Conservation (phyloP, 352 stramenopile species). For the Globisporangium lucens region DNA sequence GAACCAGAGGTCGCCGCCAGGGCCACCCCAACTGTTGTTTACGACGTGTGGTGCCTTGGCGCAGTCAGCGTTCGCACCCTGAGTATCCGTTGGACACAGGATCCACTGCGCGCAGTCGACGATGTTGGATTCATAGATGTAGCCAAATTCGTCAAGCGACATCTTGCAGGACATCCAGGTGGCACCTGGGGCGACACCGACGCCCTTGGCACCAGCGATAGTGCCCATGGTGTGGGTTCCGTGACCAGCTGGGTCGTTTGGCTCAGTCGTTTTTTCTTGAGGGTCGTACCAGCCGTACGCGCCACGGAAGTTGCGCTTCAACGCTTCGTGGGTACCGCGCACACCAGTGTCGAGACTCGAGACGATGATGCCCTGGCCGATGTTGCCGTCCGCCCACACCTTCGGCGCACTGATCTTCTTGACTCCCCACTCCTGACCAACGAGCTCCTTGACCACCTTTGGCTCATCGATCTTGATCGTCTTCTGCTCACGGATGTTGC, state of each 20-base stretch:
- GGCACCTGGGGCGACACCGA: conserved; percentile 10
- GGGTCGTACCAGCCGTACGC: conserved; percentile 21
- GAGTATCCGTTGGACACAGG: conserved; percentile 22
- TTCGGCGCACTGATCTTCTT: conserved; percentile 14
- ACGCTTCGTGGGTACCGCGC: conserved; percentile 14
- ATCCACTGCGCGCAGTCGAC: conserved; percentile 27
- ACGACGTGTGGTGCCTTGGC: conserved; percentile 23
- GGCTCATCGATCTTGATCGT: conserved; percentile 2
- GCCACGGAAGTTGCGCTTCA: conserved; percentile 20
- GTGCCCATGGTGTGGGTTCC: conserved; percentile 19
- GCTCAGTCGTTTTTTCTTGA: conserved; percentile 8
- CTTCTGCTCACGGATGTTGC: conserved; percentile 15
- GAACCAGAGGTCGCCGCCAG: conserved; percentile 15
- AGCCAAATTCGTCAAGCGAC: background rate
- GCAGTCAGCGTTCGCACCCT: conserved; percentile 20
- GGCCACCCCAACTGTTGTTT: conserved; percentile 26
- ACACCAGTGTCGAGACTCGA: conserved; percentile 22
- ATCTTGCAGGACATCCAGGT: conserved; percentile 24
- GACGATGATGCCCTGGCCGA: conserved; percentile 19
- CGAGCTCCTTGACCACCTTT: background rate
- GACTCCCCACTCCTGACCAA: conserved; percentile 16
- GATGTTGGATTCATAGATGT: conserved; percentile 16
- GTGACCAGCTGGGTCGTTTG: conserved; percentile 16
- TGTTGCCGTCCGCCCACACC: conserved; percentile 17
- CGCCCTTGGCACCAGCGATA: conserved; percentile 9